These are phyloP conservation scores for Crataegus laevigata DNA, from an alignment of 306 rosid genomes.

Conservation along the genomic window DNA sequence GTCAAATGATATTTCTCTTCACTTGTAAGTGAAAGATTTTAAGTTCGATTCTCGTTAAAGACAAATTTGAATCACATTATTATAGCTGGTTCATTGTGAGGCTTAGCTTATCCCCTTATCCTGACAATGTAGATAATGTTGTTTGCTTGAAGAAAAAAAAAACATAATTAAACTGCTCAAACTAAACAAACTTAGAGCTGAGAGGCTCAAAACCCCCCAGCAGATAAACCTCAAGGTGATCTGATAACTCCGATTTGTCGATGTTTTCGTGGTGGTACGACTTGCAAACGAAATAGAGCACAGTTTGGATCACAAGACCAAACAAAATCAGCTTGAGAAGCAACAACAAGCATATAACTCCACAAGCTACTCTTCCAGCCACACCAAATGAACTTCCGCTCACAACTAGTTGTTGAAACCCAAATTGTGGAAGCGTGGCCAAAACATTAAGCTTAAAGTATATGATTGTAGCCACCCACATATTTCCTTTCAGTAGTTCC, in stretches of 20 bases:
- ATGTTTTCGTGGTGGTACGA: constrained; percentile 77
- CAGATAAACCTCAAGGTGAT: constrained; percentile 53
- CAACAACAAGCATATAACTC: constrained; percentile 34
- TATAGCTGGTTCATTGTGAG: no score
- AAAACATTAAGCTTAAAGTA: constrained; percentile 8
- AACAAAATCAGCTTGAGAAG: constrained; percentile 32
- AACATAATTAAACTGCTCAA: constrained; percentile 29
- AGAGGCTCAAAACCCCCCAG: constrained; percentile 56
- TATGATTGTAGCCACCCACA: constrained; percentile 21
- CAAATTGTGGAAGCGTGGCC: neutral
- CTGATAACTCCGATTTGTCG: constrained; percentile 67
- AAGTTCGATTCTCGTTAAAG: rapidly evolving
- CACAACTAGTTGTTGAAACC: constrained; percentile 36
- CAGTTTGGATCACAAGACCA: constrained; percentile 52
- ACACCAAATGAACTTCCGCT: constrained; percentile 16
- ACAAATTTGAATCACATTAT: no score
- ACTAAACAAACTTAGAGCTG: constrained; percentile 60
- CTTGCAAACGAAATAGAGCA: constrained; percentile 77
- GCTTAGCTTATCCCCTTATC: no score
- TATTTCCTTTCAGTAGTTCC: constrained; percentile 52
- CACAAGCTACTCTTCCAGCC: constrained; percentile 20
- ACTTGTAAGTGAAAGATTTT: no score
- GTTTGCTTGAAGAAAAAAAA: no score
- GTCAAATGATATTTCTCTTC: no score
- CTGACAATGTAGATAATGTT: no score